Evolutionary conservation across 345 rosid species (phyloP), one percentile per base, ranked within the genome.

Genomic region (Kernera saxatilis): DNA sequence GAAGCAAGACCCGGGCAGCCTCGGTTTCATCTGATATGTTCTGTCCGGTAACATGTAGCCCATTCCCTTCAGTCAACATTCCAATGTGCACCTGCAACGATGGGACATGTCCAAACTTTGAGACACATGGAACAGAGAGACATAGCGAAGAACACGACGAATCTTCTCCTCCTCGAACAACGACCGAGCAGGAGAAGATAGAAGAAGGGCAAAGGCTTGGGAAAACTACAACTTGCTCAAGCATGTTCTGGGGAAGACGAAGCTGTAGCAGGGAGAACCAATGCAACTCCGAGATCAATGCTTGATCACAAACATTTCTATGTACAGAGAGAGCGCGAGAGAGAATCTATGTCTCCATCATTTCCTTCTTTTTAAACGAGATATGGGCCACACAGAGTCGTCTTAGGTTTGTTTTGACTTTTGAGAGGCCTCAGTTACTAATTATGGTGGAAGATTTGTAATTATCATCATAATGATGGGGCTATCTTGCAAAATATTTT

Each of bases 261-360:
- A 94, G 98, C 86, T 91, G 98, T 79, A 94, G 92, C 80, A 83
- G 99, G 81, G 99, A 95, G 84, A 85, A 94, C 33, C 99, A 86
- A 58, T 94, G 99, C 87, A 89, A 92, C 56, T 94, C 99, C 2
- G 99, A 94, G 73, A 94, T 94, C 71, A 94, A 94, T 64, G 84
- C 97, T 25, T 93, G 84, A 88, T 44, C 64, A 55, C 15, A 70
- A 63, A 55, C 25, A 63, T 76, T 63, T 39, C 33, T 22, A 13
- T 70, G 79, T 76, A 69, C 79, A 69, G 37, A 41, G 9, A 49
- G 41, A 23, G 67, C 21, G 30, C 25, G 15, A 71, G 43, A 29
- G 78, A 67, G 23, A 45, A 10, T 33, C 19, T 50, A 22, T 68
- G 69, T 55, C 41, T 67, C 32, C 33, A 54, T 61, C 40, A 40